Base-by-base conservation (phyloP, 2,329 filamentous ascomycete genomes). In the Ophiocordyceps camponoti-saundersi region DNA sequence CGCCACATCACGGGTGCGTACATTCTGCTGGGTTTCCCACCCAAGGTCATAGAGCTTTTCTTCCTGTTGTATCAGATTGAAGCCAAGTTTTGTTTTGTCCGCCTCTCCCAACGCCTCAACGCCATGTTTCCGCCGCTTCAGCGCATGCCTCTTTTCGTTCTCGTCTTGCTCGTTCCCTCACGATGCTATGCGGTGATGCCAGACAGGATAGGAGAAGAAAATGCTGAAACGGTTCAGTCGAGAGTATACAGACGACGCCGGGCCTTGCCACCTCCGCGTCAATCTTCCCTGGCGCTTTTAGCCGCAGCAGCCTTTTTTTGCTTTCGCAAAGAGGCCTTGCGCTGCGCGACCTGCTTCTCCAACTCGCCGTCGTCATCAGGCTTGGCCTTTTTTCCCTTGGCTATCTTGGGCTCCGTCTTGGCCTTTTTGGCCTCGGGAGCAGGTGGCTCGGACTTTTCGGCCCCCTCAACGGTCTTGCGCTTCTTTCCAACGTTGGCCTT, bases 401-500 rank as follows among this genome's bases (percentile, higher is more conserved):
- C 21, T n/a, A 15, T 16, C 18, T 16, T 21, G 41, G 15, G 21
- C 4, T 20, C 41, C 54, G 63, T 61, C 53, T 65, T 71, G 54
- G 62, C 60, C 53, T 65, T 71, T 52, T 66, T 67, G 42, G 57
- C 18, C 36, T 21, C 21, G 18, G 36, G 53, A 1, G 53, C 57
- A 36, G 57, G 53, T 40, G 70, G 66, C 59, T 73, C 72, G 30
- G 57, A 56, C 59, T 68, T 69, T 55, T 70, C 70, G 48, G 55
- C 51, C 43, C 53, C 58, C 20, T 59, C 62, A 46, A 71, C 55
- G 1, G 70, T 66, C 66, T 78, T 79, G 53, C 75, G 69, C 69
- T 77, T 77, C 75, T 84, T 85, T 56, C 75, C 75, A 34, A 78
- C 65, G 58, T 79, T 79, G 53, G 74, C 64, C 65, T 73, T 75